Evolutionary conservation across 2,329 filamentous ascomycete species (phyloP), one percentile per base, ranked within the genome.

Genomic region (Talaromyces pinophilus): DNA sequence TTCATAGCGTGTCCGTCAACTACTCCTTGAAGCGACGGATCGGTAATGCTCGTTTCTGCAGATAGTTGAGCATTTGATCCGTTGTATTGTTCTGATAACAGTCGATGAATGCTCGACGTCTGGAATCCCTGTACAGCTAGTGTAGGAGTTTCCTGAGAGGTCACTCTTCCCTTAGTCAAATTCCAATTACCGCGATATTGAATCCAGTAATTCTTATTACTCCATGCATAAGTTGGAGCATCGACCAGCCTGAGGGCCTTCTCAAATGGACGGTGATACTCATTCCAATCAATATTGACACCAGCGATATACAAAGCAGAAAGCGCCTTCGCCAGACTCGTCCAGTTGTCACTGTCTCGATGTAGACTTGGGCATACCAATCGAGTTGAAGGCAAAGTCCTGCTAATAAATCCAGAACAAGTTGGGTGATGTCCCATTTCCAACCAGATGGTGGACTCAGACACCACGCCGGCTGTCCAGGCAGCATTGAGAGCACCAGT

Each of bases 281-380:
- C 90, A 68, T 88, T 85, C 84, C 90, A 93, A 75, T 90, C 84
- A 66, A 92, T 80, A 4, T 17, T 11, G 5, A 60, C 13, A 0
- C 65, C 61, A 4, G 42, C 42, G n/a, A 1, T 44, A n/a, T 44
- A 44, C 42, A 44, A 44, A 6, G n/a, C 42, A 8, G 42, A n/a
- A n/a, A 44, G 42, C 17, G 42, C 42, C 42, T 44, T 44, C 6
- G 17, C 42, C 17, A 44, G 42, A n/a, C 17, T 44, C 17, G 42
- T 44, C 42, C 42, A 44, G 6, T 44, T 44, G 42, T 44, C 42
- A n/a, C n/a, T n/a, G 7, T 44, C 42, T 19, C 42, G 17, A n/a
- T 44, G 17, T 2, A 44, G n/a, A n/a, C 17, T 44, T 19, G 42
- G 42, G n/a, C 42, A 44, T 10, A n/a, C n/a, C 42, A 44, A n/a